Base-by-base conservation (phyloP, 2,329 filamentous ascomycete genomes). In the Calonectria pteridis region DNA sequence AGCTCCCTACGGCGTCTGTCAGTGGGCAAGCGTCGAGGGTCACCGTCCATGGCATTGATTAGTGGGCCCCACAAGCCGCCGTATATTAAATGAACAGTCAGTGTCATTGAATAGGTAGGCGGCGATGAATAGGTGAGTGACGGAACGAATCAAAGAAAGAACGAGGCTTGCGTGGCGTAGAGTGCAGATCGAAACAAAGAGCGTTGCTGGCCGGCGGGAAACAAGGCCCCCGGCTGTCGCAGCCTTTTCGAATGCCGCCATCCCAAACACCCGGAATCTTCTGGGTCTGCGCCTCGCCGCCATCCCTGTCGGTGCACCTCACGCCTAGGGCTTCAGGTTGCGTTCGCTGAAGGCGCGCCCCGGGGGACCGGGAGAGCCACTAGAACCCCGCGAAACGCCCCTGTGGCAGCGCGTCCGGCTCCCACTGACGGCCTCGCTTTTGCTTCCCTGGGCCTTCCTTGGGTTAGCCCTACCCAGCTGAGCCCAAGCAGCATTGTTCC, bases 371-470 rank as follows among this genome's bases (percentile, higher is more conserved):
- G 62, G 58, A 46, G 65, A 76, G 77, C 82, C 82, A 83, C 78
- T 83, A 79, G 74, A 77, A 82, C 79, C 77, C 80, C 80, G 73
- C 77, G 76, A 76, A 79, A 63, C 46, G 68, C 74, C 81, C 80
- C 76, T 83, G 80, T 83, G 82, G 78, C 59, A 76, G 73, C 65
- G 26, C n/a, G 73, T 69, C 68, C 74, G 67, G 71, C 77, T 79
- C 67, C 75, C 75, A 76, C 69, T 75, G 74, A 73, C 50, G 71
- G 67, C 59, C 51, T 43, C 55, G 55, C 50, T 62, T 37, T 43
- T 58, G 16, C 37, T 28, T 31, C 26, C 50, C 14, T 20, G 50
- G 50, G 50, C 50, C 23, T 53, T 23, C 23, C 43, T 46, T 23
- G 43, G 23, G 6, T 28, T 37, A 35, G 31, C 33, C 33, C 33